phyloP scores from a whole-genome alignment of 1,139 yeast species.

The Candida sanyaensis region DNA sequence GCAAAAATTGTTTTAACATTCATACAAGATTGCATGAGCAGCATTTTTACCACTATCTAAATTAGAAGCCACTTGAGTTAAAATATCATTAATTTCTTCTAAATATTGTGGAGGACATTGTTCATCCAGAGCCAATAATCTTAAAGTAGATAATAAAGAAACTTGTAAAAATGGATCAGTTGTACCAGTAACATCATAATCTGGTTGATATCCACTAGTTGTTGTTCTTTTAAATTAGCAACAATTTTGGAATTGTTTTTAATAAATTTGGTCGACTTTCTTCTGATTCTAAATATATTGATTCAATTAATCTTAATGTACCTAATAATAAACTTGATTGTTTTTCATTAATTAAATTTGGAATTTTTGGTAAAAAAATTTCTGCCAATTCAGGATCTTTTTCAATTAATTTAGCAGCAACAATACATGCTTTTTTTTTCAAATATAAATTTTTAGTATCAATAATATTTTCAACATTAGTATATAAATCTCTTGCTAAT shows the following conservation, averaged over 20 bases:
- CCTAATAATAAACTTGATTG: slow-evolving; percentile 80
- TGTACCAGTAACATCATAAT: slow-evolving; percentile 83
- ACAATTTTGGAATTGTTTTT: slow-evolving; percentile 53
- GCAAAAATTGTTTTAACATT: slow-evolving; percentile 87
- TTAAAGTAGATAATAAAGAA: slow-evolving; percentile 55
- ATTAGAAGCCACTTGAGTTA: slow-evolving; percentile 89
- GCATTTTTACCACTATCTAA: slow-evolving; percentile 78
- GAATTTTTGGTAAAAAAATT: slow-evolving; percentile 62
- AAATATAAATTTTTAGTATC: slow-evolving; percentile 64
- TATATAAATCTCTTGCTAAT: slow-evolving; percentile 86
- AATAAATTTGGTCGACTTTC: slow-evolving; percentile 40
- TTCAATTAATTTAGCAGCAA: slow-evolving; percentile 64
- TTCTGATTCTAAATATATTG: slow-evolving; percentile 49
- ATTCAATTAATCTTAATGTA: slow-evolving; percentile 60
- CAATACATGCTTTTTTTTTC: slow-evolving; percentile 83
- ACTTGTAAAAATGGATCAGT: slow-evolving; percentile 92
- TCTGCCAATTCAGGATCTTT: slow-evolving; percentile 79
- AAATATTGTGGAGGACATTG: slow-evolving; percentile 42
- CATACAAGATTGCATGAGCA: slow-evolving; percentile 84
- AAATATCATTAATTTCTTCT: slow-evolving; percentile 77
- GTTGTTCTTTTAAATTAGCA: slow-evolving; percentile 60
- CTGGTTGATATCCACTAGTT: slow-evolving; percentile 78
- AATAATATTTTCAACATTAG: slow-evolving; percentile 77
- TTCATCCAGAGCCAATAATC: slow-evolving; percentile 49
- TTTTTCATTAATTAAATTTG: slow-evolving; percentile 54